Base-by-base conservation (phyloP, 345 rosid genomes). In the Fremontodendron californicum region DNA sequence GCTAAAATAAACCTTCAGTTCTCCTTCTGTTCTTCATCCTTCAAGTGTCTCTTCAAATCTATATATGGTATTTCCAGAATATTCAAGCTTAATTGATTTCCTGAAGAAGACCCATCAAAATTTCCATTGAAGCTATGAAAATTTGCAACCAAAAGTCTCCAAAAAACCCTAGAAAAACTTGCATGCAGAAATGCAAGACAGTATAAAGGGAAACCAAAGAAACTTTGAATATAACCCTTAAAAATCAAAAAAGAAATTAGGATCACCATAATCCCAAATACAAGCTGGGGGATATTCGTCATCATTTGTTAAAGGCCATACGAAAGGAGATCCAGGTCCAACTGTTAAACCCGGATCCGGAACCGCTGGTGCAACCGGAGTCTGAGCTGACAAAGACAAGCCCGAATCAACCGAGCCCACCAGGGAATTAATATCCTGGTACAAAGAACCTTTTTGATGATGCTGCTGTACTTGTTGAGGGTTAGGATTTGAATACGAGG, bases 221-320 rank as follows among this genome's bases (percentile, higher is more conserved):
- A 37, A 37, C 40, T 37, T 37, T 37, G 40, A 37, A 37, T 37
- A 37, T 37, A 37, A 7, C 42, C 49, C 69, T 89, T 82, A 86
- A 67, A 33, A 33, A 33, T 33, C 3, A 33, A 33, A 33, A 33
- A 33, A 33, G 3, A 33, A 33, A 33, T 33, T 71, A 33, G 90
- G 86, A 80, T 93, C 93, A 16, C 78, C 78, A 78, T 88, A 84
- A 75, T 91, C 98, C 92, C 94, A 90, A 63, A 91, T 78, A 57
- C 69, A 83, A 16, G 87, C 79, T 48, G 88, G 79, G 1, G 87
- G 84, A 62, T 80, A 88, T 45, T 85, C 88, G 43, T 93, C 96
- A 71, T 89, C 98, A 29, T 82, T 83, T 0, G 87, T 73, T 48
- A 87, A 78, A 29, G 92, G 94, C 98, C 98, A 91, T 37, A 87